Conservation (phyloP, 208 protist genomes). For the Wallacemonas sp. region DNA sequence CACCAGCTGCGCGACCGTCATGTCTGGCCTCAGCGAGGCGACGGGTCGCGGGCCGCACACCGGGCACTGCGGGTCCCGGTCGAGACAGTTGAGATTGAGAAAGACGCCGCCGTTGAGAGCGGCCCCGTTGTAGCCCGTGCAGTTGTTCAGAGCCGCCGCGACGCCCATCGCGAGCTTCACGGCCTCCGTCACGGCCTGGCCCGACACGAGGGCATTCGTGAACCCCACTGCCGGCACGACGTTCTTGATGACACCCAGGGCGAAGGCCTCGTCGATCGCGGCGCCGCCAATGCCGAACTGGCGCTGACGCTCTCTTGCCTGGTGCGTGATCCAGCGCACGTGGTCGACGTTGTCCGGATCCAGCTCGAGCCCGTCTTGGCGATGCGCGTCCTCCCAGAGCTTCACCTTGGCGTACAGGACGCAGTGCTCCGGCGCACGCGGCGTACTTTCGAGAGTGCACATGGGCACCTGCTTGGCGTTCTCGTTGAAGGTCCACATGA, state of each 20-base stretch:
- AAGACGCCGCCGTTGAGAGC: constrained; percentile 33
- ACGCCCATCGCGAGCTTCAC: constrained; percentile 93
- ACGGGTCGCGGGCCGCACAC: constrained; percentile 66
- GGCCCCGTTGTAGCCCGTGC: constrained; percentile 92
- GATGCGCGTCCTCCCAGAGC: constrained; percentile 50
- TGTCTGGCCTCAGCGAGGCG: constrained; percentile 21
- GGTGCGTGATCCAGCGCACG: constrained; percentile 85
- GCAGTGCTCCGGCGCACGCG: constrained; percentile 96
- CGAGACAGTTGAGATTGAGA: constrained; percentile 18
- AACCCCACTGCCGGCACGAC: constrained; percentile 99
- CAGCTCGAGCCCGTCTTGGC: constrained; percentile 24
- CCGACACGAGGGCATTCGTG: constrained; percentile 97
- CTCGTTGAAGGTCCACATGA: constrained; percentile 90
- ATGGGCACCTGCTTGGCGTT: constrained; percentile 88
- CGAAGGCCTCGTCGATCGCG: constrained; percentile 87
- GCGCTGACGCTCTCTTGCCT: constrained; percentile 83
- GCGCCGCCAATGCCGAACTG: constrained; percentile 91
- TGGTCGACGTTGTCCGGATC: constrained; percentile 92
- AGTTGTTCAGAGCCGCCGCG: constrained; percentile 87
- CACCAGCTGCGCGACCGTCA: constrained; percentile 11
- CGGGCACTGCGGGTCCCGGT: constrained; percentile 33
- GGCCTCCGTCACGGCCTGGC: constrained; percentile 91
- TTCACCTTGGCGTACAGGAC: constrained; percentile 93
- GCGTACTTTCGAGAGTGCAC: constrained; percentile 95
- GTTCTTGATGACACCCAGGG: constrained; percentile 97